A percentile compares a stretch with the other conserved stretches of the same genome.
These are phyloP conservation scores for Ailanthus altissimus DNA, from an alignment of 345 rosid species.

Conservation along the genomic window DNA sequence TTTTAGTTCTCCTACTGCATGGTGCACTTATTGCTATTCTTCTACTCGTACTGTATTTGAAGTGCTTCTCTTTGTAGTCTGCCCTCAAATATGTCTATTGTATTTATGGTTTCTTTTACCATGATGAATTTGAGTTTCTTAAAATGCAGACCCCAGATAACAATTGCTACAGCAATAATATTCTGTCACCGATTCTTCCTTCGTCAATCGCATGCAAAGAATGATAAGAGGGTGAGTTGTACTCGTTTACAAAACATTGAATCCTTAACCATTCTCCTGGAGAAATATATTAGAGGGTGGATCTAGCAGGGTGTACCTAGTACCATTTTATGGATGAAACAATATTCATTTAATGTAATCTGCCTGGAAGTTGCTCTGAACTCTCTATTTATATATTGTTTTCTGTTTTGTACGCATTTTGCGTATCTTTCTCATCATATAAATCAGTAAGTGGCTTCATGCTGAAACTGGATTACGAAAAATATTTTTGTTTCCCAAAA, in stretches of 20 bases:
- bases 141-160: constrained; percentile 60
- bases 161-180: constrained; percentile 69
- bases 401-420: background rate
- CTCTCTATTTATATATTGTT: background rate
- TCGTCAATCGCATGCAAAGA: constrained; percentile 62
- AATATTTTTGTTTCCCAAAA: background rate
- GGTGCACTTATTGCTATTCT: background rate
- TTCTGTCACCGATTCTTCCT: constrained; percentile 65
- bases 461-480: background rate
- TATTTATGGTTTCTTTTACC: background rate
- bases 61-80: background rate
- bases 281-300: background rate
- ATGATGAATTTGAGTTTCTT: constrained; percentile 5
- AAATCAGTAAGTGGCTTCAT: background rate
- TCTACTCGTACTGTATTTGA: background rate
- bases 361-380: background rate
- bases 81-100: background rate
- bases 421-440: background rate
- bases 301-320: background rate
- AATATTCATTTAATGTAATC: background rate
- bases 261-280: background rate
- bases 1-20: constrained; percentile 6
- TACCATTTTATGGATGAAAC: background rate
- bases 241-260: background rate
- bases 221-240: constrained; percentile 58